Conservation (phyloP, 2,329 filamentous ascomycete genomes). For the Fonsecaea multimorphosa region DNA sequence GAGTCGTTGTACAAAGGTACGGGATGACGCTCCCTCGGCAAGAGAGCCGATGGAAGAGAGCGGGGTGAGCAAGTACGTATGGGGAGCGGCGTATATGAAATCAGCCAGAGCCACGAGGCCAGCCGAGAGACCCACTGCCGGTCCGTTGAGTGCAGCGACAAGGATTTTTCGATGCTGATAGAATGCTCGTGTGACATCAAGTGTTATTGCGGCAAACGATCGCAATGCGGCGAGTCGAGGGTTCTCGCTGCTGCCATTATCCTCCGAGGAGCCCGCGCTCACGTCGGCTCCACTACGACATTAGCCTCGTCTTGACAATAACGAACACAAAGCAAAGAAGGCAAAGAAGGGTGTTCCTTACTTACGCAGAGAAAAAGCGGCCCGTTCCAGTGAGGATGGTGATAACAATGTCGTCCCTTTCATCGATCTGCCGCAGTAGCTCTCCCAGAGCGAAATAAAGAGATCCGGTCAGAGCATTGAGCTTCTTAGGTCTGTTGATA, state of each 20-base stretch:
- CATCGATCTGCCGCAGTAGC: slow-evolving; percentile 75
- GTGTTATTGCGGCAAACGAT: slow-evolving; percentile 80
- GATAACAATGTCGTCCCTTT: slow-evolving; percentile 77
- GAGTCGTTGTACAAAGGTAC: slow-evolving; percentile 77
- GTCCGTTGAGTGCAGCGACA: slow-evolving; percentile 87
- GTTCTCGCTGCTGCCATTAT: not conserved
- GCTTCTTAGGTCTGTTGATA: slow-evolving; percentile 81
- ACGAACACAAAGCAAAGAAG: not conserved
- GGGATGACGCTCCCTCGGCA: slow-evolving; percentile 81
- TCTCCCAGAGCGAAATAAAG: slow-evolving; percentile 79
- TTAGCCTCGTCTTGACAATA: not conserved
- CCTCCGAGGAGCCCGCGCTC: not conserved
- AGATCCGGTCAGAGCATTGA: slow-evolving; percentile 76
- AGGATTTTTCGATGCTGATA: slow-evolving; percentile 94
- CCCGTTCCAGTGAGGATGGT: slow-evolving; percentile 85
- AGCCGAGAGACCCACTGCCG: slow-evolving; percentile 83
- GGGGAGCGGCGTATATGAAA: slow-evolving; percentile 85
- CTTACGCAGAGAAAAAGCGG: slow-evolving; percentile 82
- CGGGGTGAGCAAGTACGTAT: slow-evolving; percentile 84
- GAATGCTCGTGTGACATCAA: slow-evolving; percentile 87
- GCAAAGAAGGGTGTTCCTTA: no score
- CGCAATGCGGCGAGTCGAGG: slow-evolving; percentile 55
- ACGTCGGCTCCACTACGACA: slow-evolving; percentile 11
- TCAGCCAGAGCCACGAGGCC: slow-evolving; percentile 82
- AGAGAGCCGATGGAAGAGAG: slow-evolving; percentile 90